phyloP scores from a whole-genome alignment of 2,329 filamentous ascomycete species.

The Ceratocystis huliohia region DNA sequence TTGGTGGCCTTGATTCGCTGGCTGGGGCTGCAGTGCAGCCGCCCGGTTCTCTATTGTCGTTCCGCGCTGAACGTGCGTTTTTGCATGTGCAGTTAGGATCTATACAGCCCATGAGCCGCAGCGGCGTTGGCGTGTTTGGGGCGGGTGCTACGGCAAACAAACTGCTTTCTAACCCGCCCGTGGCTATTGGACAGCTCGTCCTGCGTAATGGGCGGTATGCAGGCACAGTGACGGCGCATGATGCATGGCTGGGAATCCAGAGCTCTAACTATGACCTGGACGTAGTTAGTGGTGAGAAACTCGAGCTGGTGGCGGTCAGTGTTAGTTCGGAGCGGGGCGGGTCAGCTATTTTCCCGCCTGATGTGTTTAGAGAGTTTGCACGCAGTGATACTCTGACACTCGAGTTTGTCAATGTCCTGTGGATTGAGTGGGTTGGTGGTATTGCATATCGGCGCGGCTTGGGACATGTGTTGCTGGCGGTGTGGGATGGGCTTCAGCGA shows the following conservation, averaged over 20 bases:
- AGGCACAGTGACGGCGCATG: conserved; percentile 35
- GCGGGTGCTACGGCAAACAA: not conserved
- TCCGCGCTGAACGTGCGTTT: conserved; percentile 30
- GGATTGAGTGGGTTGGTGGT: conserved; percentile 35
- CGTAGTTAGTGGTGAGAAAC: conserved; percentile 30
- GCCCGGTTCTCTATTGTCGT: conserved; percentile 32
- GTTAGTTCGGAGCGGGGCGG: conserved; percentile 32
- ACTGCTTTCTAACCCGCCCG: conserved; percentile 30
- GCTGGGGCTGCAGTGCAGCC: conserved; percentile 23
- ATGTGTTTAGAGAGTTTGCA: conserved; percentile 31
- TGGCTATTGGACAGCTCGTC: conserved; percentile 35
- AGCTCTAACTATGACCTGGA: conserved; percentile 33
- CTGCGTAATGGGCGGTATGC: conserved; percentile 29
- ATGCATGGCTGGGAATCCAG: conserved; percentile 35
- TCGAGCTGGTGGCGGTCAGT: conserved; percentile 35
- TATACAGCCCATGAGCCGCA: conserved; percentile 24
- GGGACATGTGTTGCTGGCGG: conserved; percentile 32
- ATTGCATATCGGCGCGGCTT: conserved; percentile 33
- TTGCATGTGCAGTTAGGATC: conserved; percentile 33
- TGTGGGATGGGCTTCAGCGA: conserved; percentile 32
- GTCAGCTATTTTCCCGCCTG: conserved; percentile 31
- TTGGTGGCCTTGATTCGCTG: conserved; percentile 11
- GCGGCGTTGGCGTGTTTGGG: not conserved
- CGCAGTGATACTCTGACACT: conserved; percentile 32
- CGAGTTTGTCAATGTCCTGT: conserved; percentile 36